Percentiles rank a stretch among this genome's conserved stretches.
phyloP scores from a whole-genome alignment of 2,329 filamentous ascomycete species.

The Arthrinium phaeospermum region DNA sequence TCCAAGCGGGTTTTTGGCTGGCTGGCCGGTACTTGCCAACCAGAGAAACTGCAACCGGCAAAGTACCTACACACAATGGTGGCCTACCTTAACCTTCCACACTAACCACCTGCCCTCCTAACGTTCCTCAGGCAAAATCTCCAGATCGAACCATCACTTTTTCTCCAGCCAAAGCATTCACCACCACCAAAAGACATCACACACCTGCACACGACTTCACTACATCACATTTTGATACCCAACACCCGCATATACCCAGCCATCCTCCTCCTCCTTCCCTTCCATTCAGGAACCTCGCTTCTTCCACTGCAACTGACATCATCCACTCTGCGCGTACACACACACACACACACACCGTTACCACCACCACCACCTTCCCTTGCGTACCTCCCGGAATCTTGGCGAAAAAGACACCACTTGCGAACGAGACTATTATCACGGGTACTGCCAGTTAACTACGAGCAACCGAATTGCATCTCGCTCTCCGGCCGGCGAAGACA shows the following conservation, averaged over 20 bases:
- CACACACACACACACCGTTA: neutral
- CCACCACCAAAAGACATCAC: neutral
- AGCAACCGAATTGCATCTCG: neutral
- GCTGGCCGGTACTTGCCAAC: slow-evolving; percentile 1
- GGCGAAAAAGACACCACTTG: slow-evolving; percentile 2
- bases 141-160: slow-evolving; percentile 20
- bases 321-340: neutral
- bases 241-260: slow-evolving; percentile 1
- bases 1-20: neutral
- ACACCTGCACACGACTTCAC: slow-evolving; percentile 1
- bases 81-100: slow-evolving; percentile 9
- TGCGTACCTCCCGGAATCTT: neutral
- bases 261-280: neutral
- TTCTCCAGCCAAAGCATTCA: slow-evolving; percentile 11
- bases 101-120: slow-evolving; percentile 15
- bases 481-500: neutral
- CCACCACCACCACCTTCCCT: neutral
- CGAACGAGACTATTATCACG: neutral
- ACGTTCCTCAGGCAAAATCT: slow-evolving; percentile 19
- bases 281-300: neutral
- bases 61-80: neutral
- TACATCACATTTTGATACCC: slow-evolving; percentile 3
- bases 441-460: neutral
- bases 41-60: neutral
- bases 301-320: neutral